Conservation (phyloP, 1,139 yeast species). For the Taphrina confusa region DNA sequence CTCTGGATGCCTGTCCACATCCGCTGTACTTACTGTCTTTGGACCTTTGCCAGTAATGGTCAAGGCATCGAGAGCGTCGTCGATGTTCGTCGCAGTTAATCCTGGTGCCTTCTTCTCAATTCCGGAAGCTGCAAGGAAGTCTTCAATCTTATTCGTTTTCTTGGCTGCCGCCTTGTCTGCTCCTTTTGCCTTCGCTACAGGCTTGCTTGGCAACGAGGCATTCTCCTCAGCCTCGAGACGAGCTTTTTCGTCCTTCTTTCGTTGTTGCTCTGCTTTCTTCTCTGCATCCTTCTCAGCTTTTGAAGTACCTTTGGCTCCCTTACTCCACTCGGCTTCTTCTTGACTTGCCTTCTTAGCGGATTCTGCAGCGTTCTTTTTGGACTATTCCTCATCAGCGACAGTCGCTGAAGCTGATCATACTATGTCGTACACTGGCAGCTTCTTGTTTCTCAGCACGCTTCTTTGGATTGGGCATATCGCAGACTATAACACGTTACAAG, state of each 20-base stretch:
- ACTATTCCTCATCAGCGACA: slow-evolving; percentile 45
- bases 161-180: slow-evolving; percentile 68
- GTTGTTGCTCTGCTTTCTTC: slow-evolving; percentile 50
- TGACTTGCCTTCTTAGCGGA: slow-evolving; percentile 64
- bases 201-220: slow-evolving; percentile 61
- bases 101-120: slow-evolving; percentile 48
- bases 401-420: background rate
- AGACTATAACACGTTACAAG: too few species aligned
- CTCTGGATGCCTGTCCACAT: slow-evolving; percentile 83
- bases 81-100: slow-evolving; percentile 73
- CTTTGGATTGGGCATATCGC: slow-evolving; percentile 34
- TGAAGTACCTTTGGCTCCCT: slow-evolving; percentile 74
- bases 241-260: slow-evolving; percentile 51
- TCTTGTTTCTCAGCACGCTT: slow-evolving; percentile 36
- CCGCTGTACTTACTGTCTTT: slow-evolving; percentile 52
- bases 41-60: slow-evolving; percentile 50
- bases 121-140: slow-evolving; percentile 48
- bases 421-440: slow-evolving; percentile 27
- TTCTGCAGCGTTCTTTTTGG: slow-evolving; percentile 58
- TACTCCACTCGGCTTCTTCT: slow-evolving; percentile 68
- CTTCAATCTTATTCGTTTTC: slow-evolving; percentile 66
- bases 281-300: slow-evolving; percentile 41
- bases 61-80: slow-evolving; percentile 75
- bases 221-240: slow-evolving; percentile 63
- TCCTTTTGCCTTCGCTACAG: slow-evolving; percentile 60